These are phyloP conservation scores for Globisporangium uncinulatum DNA, from an alignment of 352 stramenopile species.

Conservation along the genomic window DNA sequence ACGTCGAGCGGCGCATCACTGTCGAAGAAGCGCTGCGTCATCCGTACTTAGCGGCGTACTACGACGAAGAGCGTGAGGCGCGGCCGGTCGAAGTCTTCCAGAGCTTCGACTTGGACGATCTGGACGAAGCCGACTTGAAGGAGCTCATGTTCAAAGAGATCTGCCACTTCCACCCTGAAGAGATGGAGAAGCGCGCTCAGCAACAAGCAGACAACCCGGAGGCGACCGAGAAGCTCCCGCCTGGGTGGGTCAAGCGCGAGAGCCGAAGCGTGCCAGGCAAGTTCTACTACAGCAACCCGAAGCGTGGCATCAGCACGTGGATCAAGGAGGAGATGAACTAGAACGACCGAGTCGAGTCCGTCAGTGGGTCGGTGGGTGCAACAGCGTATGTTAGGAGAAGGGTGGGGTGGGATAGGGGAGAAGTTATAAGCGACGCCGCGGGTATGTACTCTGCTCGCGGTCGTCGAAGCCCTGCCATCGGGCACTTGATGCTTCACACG, in stretches of 20 bases:
- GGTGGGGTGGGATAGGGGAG: no score
- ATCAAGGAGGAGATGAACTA: constrained; percentile 84
- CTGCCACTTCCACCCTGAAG: constrained; percentile 82
- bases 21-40: constrained; percentile 95
- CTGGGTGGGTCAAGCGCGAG: constrained; percentile 83
- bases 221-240: constrained; percentile 60
- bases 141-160: constrained; percentile 91
- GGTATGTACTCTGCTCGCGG: no score
- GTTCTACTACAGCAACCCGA: constrained; percentile 89
- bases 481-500: no score
- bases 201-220: constrained; percentile 71
- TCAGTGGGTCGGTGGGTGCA: no score
- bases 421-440: no score
- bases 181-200: constrained; percentile 85
- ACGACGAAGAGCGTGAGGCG: constrained; percentile 70
- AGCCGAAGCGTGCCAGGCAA: constrained; percentile 80
- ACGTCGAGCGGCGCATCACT: constrained; percentile 94
- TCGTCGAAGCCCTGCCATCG: no score
- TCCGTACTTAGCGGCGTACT: constrained; percentile 93
- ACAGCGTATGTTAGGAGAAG: no score
- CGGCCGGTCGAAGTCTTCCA: constrained; percentile 69
- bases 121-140: constrained; percentile 81
- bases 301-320: constrained; percentile 87
- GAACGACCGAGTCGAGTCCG: constrained; percentile 5
- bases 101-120: constrained; percentile 81